Evolutionary conservation across 306 rosid species (phyloP), one percentile per base, ranked within the genome.

Genomic region (Ziziphus jujuba): DNA sequence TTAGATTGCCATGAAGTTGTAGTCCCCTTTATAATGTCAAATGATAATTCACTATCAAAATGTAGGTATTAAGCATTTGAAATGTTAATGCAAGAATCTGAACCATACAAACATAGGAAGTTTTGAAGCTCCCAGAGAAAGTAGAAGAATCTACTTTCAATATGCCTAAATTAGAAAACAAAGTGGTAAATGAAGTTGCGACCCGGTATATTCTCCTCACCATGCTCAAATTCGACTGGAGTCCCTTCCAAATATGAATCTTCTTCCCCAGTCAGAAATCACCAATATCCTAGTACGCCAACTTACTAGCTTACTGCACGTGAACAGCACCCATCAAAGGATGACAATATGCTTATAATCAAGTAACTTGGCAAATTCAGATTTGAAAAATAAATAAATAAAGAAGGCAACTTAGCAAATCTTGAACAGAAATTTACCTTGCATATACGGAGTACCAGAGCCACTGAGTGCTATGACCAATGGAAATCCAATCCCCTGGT

Each of bases 401-500:
- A 6, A 1, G 58, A 16, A 3, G 66, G 23, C 19, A 48, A 69
- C 48, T 58, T 24, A 44, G 25, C 5, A 63, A 25, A 57, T 36
- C 0, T 21, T 5, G 10, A 52, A 14, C 16, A 11, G 45, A 22
- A 54, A 24, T 8, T 69, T 73, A 88, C 96, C 96, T 88, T 61
- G 87, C 83, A 79, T 88, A 91, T 22, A 91, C 74, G 0, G 96
- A 91, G 76, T 88, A 91, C 96, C 96, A 91, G 10, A 88, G 91
- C 97, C 97, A 88, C 71, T 91, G 91, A 10, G 77, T 71, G 76
- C 96, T 83, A 2, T 80, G 91, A 36, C 96, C 93, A 58, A 81
- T 85, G 61, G 93, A 91, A 71, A 87, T 74, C 93, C 97, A 88
- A 64, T 88, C 96, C 78, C 97, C 93, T 2, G 97, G 97, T 56